Evolutionary conservation across 2,329 filamentous ascomycete species (phyloP), one percentile per base, ranked within the genome.

Genomic region (Cordyceps cicadae): DNA sequence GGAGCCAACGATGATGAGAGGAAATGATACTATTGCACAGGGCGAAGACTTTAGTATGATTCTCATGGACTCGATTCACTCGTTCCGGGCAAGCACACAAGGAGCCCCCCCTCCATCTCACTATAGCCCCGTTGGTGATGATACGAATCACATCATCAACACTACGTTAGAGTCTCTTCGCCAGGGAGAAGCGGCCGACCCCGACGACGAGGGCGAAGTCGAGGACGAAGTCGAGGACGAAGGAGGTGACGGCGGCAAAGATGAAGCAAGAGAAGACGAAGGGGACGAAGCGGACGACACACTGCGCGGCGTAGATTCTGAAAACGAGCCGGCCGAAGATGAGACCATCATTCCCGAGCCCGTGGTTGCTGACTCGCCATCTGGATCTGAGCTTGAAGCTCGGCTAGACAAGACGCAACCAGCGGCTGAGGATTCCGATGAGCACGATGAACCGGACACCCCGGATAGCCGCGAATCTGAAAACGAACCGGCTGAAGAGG

Each of bases 21-120:
- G 32, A 32, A 72, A 75, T 37, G 73, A 81, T 54, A 80, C 75
- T 0, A 74, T 80, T 52, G 74, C 75, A 4, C 75, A 80, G n/a
- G 77, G 73, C 17, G 81, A 84, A 62, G 79, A 80, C 45, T 84
- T 84, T 63, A 84, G 81, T 67, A 84, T 84, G 80, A 84, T 84
- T 60, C 80, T 81, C 37, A 76, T 83, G 62, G 76, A 81, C 51
- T 81, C 80, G 2, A 72, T 85, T 19, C 79, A 78, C 2, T 81
- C 80, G 0, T 72, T 83, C 59, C 77, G 78, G 41, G 75, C 71
- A 1, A 75, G 74, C 41, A 70, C 76, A 60, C 69, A 69, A 48
- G 70, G 68, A 61, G 65, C 70, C 11, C 69, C 72, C 26, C 68
- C 70, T 3, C 21, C 39, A 29, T 70, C 71, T 2, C 65, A 68